Evolutionary conservation across 257 asterid species (phyloP).

Genomic region (Avicennia marina): DNA sequence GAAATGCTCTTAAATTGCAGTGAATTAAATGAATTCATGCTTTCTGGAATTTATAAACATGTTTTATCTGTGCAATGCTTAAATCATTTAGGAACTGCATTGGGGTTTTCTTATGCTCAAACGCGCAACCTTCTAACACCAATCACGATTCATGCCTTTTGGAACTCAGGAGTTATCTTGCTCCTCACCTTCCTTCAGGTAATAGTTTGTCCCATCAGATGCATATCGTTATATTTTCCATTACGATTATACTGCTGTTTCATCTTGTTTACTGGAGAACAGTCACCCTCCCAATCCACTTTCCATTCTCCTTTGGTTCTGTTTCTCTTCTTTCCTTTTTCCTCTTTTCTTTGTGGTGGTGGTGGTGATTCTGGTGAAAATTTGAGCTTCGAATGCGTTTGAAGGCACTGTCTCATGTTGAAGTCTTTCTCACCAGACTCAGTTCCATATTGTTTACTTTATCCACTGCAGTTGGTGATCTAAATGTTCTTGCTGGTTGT

Average conservation of each 20-base stretch:
- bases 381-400: too few species aligned
- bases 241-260: too few species aligned
- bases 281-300: too few species aligned
- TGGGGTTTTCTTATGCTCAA: slow-evolving; percentile 91
- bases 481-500: neutral
- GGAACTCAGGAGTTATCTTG: slow-evolving; percentile 95
- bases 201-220: too few species aligned
- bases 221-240: too few species aligned
- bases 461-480: too few species aligned
- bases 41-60: neutral
- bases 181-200: slow-evolving; percentile 93
- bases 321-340: neutral
- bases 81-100: slow-evolving; percentile 49
- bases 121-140: slow-evolving; percentile 92
- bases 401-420: too few species aligned
- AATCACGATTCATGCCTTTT: slow-evolving; percentile 73
- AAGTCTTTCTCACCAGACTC: too few species aligned
- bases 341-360: too few species aligned
- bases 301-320: neutral
- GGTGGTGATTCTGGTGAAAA: too few species aligned
- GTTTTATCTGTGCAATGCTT: neutral
- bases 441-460: too few species aligned
- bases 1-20: neutral
- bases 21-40: neutral
- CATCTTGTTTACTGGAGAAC: too few species aligned